Evolutionary conservation across 139 green algal species (phyloP).

Genomic region (Closterium sp.): DNA sequence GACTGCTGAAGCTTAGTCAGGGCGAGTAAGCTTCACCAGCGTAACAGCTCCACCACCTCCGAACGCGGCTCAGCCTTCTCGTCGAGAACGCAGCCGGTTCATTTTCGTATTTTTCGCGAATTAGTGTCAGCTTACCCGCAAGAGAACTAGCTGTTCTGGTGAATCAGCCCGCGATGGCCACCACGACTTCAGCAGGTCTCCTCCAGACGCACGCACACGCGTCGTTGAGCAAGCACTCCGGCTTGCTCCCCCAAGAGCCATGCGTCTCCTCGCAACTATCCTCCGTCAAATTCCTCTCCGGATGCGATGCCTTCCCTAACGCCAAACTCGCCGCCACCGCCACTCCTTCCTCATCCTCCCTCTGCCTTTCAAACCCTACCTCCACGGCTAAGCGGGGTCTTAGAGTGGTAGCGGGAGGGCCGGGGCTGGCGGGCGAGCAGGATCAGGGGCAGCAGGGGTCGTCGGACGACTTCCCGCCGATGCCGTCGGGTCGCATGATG

Average conservation of each 20-base stretch:
- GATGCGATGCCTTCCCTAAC: neutral
- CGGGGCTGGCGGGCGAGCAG: neutral
- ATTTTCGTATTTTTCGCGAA: neutral
- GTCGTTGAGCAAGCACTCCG: neutral
- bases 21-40: neutral
- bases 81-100: neutral
- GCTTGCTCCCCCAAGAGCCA: neutral
- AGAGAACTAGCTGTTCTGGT: neutral
- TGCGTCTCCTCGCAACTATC: neutral
- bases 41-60: neutral
- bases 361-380: neutral
- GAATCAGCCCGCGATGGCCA: neutral
- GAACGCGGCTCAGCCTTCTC: neutral
- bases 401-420: neutral
- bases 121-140: neutral
- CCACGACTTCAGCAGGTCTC: neutral
- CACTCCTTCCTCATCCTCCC: neutral
- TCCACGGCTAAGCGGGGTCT: neutral
- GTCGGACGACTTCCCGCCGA: slow-evolving; percentile 15
- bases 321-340: neutral
- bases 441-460: neutral
- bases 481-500: slow-evolving; percentile 36
- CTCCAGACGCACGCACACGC: neutral
- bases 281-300: neutral
- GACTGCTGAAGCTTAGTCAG: neutral